Percentiles rank a stretch among this genome's conserved stretches.
phyloP scores from a whole-genome alignment of 805 yeast species.

The Komagataella populi region DNA sequence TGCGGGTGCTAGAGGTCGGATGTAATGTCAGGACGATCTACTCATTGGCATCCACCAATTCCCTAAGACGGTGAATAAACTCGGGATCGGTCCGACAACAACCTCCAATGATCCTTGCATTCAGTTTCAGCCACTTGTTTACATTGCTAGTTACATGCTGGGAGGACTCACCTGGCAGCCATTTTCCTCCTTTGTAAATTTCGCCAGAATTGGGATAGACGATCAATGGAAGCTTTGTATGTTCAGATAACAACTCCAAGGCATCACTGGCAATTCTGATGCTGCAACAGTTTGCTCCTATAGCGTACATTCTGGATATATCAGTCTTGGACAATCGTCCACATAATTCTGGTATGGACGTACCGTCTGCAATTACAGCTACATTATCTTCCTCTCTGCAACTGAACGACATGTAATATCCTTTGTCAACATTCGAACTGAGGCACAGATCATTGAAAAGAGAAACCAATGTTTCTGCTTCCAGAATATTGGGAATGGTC shows the following conservation, averaged over 20 bases:
- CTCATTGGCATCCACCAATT: slow-evolving; percentile 5
- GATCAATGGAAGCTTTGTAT: slow-evolving; percentile 24
- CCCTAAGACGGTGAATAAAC: slow-evolving; percentile 15
- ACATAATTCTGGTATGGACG: slow-evolving; percentile 21
- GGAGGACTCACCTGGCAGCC: slow-evolving; percentile 16
- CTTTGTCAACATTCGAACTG: slow-evolving; percentile 1
- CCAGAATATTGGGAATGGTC: slow-evolving; percentile 54
- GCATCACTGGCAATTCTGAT: slow-evolving; percentile 5
- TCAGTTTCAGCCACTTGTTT: slow-evolving; percentile 22
- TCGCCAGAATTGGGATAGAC: slow-evolving; percentile 75
- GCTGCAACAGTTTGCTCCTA: slow-evolving; percentile 64
- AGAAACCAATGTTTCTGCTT: slow-evolving; percentile 34
- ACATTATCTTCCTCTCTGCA: slow-evolving; percentile 18
- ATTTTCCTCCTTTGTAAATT: slow-evolving; percentile 31
- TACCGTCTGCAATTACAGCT: slow-evolving; percentile 34
- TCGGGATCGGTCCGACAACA: slow-evolving; percentile 61
- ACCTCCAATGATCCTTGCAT: slow-evolving; percentile 51
- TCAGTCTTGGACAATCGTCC: slow-evolving; percentile 9
- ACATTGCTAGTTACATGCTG: slow-evolving; percentile 9
- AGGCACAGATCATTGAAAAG: slow-evolving; percentile 18
- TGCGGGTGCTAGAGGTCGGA: neutral
- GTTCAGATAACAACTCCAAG: slow-evolving; percentile 5
- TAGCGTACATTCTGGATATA: slow-evolving; percentile 23
- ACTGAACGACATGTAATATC: slow-evolving; percentile 21
- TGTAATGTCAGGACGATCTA: neutral